Conservation (phyloP, 345 rosid genomes). For the Salix viminalis region DNA sequence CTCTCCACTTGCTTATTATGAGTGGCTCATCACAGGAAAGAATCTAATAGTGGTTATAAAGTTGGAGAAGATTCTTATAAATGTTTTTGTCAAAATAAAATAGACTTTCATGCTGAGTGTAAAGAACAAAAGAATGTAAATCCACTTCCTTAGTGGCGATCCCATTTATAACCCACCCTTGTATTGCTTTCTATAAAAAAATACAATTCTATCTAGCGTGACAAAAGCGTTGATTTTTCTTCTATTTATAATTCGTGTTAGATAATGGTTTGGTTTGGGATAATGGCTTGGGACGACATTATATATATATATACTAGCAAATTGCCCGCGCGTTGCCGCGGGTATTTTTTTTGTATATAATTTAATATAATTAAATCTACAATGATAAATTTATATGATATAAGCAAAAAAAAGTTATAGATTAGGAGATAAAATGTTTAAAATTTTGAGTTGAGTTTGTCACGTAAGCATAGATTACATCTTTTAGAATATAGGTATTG, state of each 20-base stretch:
- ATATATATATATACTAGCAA: too few relatives aligned
- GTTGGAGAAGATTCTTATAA: constrained; percentile 15
- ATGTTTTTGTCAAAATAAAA: not conserved
- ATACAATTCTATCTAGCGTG: not conserved
- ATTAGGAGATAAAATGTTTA: too few relatives aligned
- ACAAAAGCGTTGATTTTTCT: not conserved
- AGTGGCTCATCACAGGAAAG: constrained; percentile 19
- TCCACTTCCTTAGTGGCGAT: constrained; percentile 40
- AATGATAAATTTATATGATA: too few relatives aligned
- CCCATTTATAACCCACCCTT: constrained; percentile 29
- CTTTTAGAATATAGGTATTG: too few relatives aligned
- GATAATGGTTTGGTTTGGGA: not conserved
- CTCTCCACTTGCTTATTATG: constrained; percentile 18
- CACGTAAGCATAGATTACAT: too few relatives aligned
- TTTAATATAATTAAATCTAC: too few relatives aligned
- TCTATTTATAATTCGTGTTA: not conserved
- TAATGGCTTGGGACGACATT: not conserved
- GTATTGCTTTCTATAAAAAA: not conserved
- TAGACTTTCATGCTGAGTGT: constrained; percentile 18
- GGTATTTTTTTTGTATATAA: too few relatives aligned
- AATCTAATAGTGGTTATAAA: not conserved
- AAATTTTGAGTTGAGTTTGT: too few relatives aligned
- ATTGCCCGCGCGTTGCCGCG: too few relatives aligned
- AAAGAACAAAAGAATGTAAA: constrained; percentile 19
- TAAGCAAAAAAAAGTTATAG: too few relatives aligned